Percentiles rank a stretch among this genome's conserved stretches.
These are phyloP conservation scores for Xanthoconium separans DNA, from an alignment of 1,284 basidiomycete genomes.

Conservation along the genomic window DNA sequence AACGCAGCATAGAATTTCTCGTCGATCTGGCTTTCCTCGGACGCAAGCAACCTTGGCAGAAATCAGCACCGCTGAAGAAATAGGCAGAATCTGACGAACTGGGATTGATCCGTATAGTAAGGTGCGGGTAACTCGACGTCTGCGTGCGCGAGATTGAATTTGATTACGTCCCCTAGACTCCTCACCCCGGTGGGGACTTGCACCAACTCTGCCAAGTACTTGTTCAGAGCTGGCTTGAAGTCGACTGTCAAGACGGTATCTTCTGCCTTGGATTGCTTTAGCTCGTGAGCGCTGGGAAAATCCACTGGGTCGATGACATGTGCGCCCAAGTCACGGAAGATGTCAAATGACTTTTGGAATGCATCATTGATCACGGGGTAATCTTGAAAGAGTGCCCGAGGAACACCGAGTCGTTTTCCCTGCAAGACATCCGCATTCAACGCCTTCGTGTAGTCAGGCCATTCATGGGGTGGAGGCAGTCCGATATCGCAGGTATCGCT, in stretches of 20 bases:
- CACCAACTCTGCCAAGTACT: conserved; percentile 32
- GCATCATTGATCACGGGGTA: conserved; percentile 13
- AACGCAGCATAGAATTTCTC: conserved; percentile 40
- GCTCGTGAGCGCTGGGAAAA: conserved; percentile 38
- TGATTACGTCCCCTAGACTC: conserved; percentile 41
- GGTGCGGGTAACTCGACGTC: conserved; percentile 39
- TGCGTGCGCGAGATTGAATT: conserved; percentile 44
- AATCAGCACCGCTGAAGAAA: neutral
- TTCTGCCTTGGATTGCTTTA: conserved; percentile 35
- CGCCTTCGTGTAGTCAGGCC: conserved; percentile 43
- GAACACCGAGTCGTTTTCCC: conserved; percentile 45
- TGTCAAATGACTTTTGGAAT: conserved; percentile 40
- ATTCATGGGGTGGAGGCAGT: conserved; percentile 37
- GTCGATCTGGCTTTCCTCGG: conserved; percentile 38
- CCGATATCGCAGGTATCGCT: conserved; percentile 42
- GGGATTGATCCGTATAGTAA: conserved; percentile 41
- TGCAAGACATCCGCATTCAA: conserved; percentile 35
- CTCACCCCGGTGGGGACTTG: conserved; percentile 29
- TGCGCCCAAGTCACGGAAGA: conserved; percentile 40
- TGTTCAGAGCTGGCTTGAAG: conserved; percentile 44
- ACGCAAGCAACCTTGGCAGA: conserved; percentile 36
- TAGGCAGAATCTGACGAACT: conserved; percentile 32
- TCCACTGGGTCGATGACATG: conserved; percentile 45
- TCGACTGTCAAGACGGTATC: conserved; percentile 38
- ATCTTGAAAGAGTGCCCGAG: conserved; percentile 29